Base-by-base conservation (phyloP, 108 stramenopile species). In the Nitzschia sp. region DNA sequence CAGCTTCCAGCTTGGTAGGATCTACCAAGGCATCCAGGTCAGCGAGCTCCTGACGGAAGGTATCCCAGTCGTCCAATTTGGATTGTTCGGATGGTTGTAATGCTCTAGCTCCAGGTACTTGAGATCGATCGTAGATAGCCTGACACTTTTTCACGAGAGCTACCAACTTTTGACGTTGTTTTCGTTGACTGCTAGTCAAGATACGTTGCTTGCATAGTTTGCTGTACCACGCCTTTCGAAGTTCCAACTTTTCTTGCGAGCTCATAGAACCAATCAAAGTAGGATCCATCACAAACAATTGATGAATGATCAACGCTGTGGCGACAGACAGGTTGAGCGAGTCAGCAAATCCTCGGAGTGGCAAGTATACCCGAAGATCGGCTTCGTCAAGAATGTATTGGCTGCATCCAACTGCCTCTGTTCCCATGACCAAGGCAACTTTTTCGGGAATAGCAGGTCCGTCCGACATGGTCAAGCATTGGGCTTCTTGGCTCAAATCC, bases 371-470 rank as follows among this genome's bases (percentile, higher is more conserved):
- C n/a, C 93, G 80, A 63, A 73, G 43, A 66, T 94, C 93, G 15
- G 90, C 87, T 6, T 67, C 70, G 46, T 83, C 64, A 51, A 93
- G 73, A 78, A 96, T 83, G 51, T 88, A 85, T n/a, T 78, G 71
- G 24, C 86, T 76, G 52, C 88, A 86, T n/a, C 95, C 95, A 29
- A 87, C 88, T 12, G 89, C 83, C 78, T 96, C 95, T 2, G 91
- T 94, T 41, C 95, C 95, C 73, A 96, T 86, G 6, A 93, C 91
- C 66, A 96, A 81, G 37, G 95, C 95, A 20, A 96, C 58, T 61
- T 87, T 88, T n/a, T 80, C 68, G 8, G 95, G 95, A n/a, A 95
- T 65, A 8, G 24, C 43, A 29, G 63, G 56, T 25, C 43, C n/a
- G 6, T 52, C 3, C 0, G 29, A 43, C 34, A 76, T 17, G 6